phyloP scores from a whole-genome alignment of 148 eudicot genomes.

The Vaccinium darrowii region DNA sequence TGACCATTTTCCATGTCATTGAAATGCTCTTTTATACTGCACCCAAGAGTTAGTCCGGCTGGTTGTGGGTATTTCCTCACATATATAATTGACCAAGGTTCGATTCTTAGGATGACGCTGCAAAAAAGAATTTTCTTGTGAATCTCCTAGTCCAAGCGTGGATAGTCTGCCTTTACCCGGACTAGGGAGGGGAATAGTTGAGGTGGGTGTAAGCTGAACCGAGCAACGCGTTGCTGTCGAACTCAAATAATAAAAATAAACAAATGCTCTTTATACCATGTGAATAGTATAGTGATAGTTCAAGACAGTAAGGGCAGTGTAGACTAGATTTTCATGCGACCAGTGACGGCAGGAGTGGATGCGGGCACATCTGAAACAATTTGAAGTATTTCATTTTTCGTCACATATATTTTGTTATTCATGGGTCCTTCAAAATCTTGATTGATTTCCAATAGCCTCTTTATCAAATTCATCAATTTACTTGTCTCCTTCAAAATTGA shows the following conservation, averaged over 20 bases:
- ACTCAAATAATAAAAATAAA: background rate
- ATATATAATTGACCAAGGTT: background rate
- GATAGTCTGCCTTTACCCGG: background rate
- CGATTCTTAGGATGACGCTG: background rate
- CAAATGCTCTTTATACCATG: too few species aligned
- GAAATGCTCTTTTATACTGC: background rate
- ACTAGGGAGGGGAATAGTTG: background rate
- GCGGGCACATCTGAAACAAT: too few species aligned
- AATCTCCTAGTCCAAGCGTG: background rate
- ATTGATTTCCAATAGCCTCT: background rate
- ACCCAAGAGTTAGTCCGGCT: too few species aligned
- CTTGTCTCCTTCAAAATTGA: background rate
- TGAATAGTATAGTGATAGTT: background rate
- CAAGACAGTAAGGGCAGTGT: background rate
- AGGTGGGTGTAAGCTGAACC: background rate
- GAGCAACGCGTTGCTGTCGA: background rate
- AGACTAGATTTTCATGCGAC: background rate
- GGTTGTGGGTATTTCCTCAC: too few species aligned
- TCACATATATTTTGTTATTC: background rate
- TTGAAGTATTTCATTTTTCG: background rate
- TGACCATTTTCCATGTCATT: background rate
- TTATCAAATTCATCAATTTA: background rate
- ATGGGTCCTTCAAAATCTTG: background rate
- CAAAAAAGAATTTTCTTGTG: too few species aligned
- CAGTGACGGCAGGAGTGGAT: background rate